Conservation (phyloP, 1,284 basidiomycete genomes). For the Pseudozyma sp. region DNA sequence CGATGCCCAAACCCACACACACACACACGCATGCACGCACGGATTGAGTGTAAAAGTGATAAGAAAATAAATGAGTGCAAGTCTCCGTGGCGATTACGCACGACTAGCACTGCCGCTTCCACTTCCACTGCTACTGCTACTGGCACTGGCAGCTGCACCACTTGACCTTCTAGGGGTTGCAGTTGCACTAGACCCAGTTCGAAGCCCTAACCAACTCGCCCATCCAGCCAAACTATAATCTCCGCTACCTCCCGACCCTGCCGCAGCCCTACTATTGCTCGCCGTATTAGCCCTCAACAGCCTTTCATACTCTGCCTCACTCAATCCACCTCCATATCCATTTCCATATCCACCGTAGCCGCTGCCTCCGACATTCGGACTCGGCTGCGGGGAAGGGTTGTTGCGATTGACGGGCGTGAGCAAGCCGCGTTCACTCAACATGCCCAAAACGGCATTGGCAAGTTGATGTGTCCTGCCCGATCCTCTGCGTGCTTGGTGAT, state of each 20-base stretch:
- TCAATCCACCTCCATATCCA: conserved; percentile 34
- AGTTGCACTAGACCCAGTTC: conserved; percentile 4
- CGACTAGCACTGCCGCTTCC: conserved; percentile 1
- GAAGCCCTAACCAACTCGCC: conserved; percentile 35
- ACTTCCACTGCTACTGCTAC: conserved; percentile 7
- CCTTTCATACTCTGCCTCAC: conserved; percentile 48
- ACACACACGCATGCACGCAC: too few species aligned
- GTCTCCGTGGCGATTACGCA: background rate
- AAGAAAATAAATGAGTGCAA: background rate
- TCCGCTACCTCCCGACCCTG: background rate
- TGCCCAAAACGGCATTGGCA: conserved; percentile 60
- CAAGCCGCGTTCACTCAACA: conserved; percentile 54
- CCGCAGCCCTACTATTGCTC: conserved; percentile 21
- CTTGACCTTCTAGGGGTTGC: background rate
- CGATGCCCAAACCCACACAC: too few species aligned
- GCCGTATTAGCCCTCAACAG: conserved; percentile 43
- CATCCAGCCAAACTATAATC: conserved; percentile 43
- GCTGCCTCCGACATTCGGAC: conserved; percentile 12
- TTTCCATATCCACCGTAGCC: conserved; percentile 27
- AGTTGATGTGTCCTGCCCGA: conserved; percentile 52
- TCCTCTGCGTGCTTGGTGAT: conserved; percentile 47
- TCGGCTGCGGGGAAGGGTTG: conserved; percentile 39
- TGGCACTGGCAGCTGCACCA: background rate
- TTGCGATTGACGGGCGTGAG: conserved; percentile 45
- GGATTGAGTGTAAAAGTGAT: background rate